Evolutionary conservation across 2,329 filamentous ascomycete species (phyloP), one percentile per base, ranked within the genome.

Genomic region (Fusarium brachygibbosum): DNA sequence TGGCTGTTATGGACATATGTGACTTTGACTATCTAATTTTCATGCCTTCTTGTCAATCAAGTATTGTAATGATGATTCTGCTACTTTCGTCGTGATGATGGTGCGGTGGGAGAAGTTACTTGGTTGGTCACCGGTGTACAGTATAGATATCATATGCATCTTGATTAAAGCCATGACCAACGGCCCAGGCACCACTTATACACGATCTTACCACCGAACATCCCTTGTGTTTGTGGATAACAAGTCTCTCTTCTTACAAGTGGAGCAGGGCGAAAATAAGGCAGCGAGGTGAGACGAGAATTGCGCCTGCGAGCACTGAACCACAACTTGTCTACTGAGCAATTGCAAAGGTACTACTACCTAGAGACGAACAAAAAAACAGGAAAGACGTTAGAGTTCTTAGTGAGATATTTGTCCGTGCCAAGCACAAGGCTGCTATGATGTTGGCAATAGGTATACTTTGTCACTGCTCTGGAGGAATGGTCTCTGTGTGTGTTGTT

Each of bases 1-100:
- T 45, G 67, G 51, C 31, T 55, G 54, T 54, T 38, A 32, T 42
- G 51, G 58, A 45, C 42, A 52, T 54, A 21, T 54, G 57, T 59
- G 46, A 42, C 49, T 67, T 50, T 68, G 59, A 46, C 68, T 65
- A 64, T 52, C 32, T 68, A 66, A 48, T 67, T 64, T 60, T 68
- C 31, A 54, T 60, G 67, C 44, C 42, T 59, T 51, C 51, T 61
- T 63, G 48, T 54, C 37, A 45, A 65, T 57, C 52, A 58, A 41
- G 51, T 66, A 55, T 54, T 66, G 62, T 65, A 54, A 57, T 66
- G 45, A 66, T 45, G 44, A 38, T 49, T 57, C 25, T 34, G 41
- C 38, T 38, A 10, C 34, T 29, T 46, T 54, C 48, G 38, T 44
- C 17, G 14, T 58, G 52, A 49, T 45, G 13, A 29, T 17, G 19